These are phyloP conservation scores for Paramecium caudatum DNA, from an alignment of 73 alveolate species.

Conservation along the genomic window DNA sequence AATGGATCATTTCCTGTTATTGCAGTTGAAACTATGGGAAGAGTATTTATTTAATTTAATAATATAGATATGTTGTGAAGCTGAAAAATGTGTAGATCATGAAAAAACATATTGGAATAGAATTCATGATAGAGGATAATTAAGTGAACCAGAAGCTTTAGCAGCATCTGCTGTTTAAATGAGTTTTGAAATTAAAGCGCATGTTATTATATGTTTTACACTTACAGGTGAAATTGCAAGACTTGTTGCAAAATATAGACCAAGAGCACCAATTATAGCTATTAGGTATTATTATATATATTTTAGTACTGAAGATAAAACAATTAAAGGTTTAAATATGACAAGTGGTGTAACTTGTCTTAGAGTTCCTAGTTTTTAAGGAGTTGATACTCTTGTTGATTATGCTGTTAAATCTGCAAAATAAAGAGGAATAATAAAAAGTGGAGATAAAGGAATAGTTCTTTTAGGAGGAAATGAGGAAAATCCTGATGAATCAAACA, in stretches of 20 bases:
- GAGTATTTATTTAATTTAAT: neutral
- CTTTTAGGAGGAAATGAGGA: conserved; percentile 92
- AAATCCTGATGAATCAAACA: conserved; percentile 89
- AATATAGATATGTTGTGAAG: conserved; percentile 83
- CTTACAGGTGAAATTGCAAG: conserved; percentile 90
- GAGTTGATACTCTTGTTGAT: conserved; percentile 80
- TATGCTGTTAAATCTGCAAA: conserved; percentile 87
- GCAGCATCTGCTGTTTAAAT: conserved; percentile 87
- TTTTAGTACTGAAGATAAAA: conserved; percentile 81
- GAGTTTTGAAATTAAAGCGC: conserved; percentile 82
- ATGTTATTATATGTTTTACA: conserved; percentile 86
- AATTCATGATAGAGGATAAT: conserved; percentile 77
- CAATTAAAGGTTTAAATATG: conserved; percentile 81
- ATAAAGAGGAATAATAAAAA: conserved; percentile 85
- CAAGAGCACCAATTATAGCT: conserved; percentile 85
- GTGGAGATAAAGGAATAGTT: conserved; percentile 92
- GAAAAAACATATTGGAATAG: conserved; percentile 75
- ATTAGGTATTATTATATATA: conserved; percentile 33
- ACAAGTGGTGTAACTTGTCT: conserved; percentile 87
- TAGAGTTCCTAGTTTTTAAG: conserved; percentile 85
- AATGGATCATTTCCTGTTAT: conserved; percentile 90
- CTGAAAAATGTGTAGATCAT: conserved; percentile 79
- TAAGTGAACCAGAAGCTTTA: conserved; percentile 83
- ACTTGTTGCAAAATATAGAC: conserved; percentile 90
- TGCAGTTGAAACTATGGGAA: conserved; percentile 90